Evolutionary conservation across 2,329 filamentous ascomycete genomes (phyloP), one percentile per base, ranked within the genome.

Genomic region (Fusarium robinianum): DNA sequence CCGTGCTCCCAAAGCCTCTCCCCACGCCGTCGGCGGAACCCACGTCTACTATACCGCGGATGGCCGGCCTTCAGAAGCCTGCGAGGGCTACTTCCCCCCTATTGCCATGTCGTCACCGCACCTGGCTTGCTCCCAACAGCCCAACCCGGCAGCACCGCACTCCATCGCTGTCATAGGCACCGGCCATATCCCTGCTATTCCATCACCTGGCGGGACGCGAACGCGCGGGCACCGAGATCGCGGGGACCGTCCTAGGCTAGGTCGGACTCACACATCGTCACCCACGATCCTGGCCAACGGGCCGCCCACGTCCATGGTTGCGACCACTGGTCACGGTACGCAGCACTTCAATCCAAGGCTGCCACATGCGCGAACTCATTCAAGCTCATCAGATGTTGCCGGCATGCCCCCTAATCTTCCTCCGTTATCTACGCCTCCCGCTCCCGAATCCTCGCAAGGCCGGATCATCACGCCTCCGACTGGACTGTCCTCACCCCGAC

Each of bases 51-150:
- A 78, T 56, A 63, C 75, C 51, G 85, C 90, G 18, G 84, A 88
- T 15, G 72, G 74, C 14, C 74, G 81, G 22, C 86, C 87, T 8
- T 74, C 79, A 4, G 87, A 92, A 64, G 78, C 75, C 45, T 85
- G 84, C 17, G 81, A 80, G 32, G 90, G 94, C 60, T 96, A 96
- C 67, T 96, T 95, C 60, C 87, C 89, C 21, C 85, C 85, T 68
- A 66, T 85, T 70, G 61, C 80, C 36, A 72, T 68, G 51, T 68
- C 68, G 58, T 69, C 71, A 10, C 63, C 67, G 18, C 70, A 72
- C 51, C 60, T 71, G 16, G 67, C 72, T 30, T 68, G 73, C 32
- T 66, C 62, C 46, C 62, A 61, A 37, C 67, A 55, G 47, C 66
- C 61, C 34, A 71, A 64, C 51, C 65, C 59, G 59, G 51, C 63